These are phyloP conservation scores for Apiotrichum sp. DNA, from an alignment of 1,284 basidiomycete species.

Conservation along the genomic window DNA sequence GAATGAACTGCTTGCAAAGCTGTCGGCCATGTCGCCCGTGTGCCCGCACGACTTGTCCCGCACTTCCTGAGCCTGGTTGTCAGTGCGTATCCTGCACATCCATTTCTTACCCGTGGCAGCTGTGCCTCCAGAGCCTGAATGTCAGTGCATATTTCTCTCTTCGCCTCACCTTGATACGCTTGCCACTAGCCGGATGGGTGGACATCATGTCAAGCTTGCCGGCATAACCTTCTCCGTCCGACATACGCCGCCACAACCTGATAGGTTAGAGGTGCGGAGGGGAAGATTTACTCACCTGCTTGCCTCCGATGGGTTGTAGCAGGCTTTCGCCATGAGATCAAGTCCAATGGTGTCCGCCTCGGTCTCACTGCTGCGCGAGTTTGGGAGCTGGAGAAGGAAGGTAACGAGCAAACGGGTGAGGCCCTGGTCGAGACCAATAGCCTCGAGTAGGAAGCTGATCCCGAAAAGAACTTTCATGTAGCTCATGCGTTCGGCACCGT, in stretches of 20 bases:
- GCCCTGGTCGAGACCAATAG: constrained; percentile 58
- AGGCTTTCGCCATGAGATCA: constrained; percentile 55
- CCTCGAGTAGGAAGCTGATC: constrained; percentile 53
- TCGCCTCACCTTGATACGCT: constrained; percentile 58
- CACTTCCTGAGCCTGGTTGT: constrained; percentile 1
- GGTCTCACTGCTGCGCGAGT: constrained; percentile 71
- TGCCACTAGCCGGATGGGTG: constrained; percentile 68
- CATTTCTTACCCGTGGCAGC: background rate
- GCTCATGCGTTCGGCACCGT: constrained; percentile 47
- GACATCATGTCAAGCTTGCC: constrained; percentile 43
- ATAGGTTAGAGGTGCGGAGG: constrained; percentile 26
- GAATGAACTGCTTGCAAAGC: background rate
- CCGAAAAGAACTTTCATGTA: constrained; percentile 54
- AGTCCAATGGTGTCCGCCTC: constrained; percentile 80
- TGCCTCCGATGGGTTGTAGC: constrained; percentile 51
- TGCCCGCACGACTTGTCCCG: constrained; percentile 1
- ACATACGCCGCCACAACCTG: constrained; percentile 65
- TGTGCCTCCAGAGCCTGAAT: background rate
- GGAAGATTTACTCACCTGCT: constrained; percentile 60
- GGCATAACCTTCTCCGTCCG: constrained; percentile 50
- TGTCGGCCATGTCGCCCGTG: background rate
- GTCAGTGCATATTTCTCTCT: background rate
- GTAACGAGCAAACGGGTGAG: constrained; percentile 50
- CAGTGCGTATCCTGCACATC: background rate
- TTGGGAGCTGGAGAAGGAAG: constrained; percentile 67